Conservation (phyloP, 2,329 filamentous ascomycete genomes). For the Ophiostoma pallidulum region DNA sequence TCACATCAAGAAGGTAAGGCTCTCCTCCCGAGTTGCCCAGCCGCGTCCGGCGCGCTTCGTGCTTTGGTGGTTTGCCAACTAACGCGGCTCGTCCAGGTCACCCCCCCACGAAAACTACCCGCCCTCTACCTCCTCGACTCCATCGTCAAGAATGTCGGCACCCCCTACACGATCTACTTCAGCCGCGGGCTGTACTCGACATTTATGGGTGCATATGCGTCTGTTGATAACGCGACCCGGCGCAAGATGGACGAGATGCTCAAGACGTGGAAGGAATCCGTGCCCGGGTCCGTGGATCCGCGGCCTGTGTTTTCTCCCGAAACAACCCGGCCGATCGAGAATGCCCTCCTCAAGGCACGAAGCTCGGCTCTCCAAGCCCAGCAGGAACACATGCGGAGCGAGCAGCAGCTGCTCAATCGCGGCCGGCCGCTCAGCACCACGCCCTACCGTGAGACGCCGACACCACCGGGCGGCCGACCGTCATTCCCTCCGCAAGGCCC, state of each 20-base stretch:
- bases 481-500: slow-evolving; percentile 22
- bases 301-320: slow-evolving; percentile 85
- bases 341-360: slow-evolving; percentile 76
- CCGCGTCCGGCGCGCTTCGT: too few relatives aligned
- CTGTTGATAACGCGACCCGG: slow-evolving; percentile 73
- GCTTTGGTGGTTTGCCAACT: slow-evolving; percentile 16
- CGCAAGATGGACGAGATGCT: slow-evolving; percentile 95
- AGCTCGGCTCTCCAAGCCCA: slow-evolving; percentile 51
- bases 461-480: slow-evolving; percentile 50
- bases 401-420: slow-evolving; percentile 45
- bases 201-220: slow-evolving; percentile 92
- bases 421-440: slow-evolving; percentile 33
- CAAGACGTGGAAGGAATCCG: slow-evolving; percentile 95
- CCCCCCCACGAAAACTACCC: slow-evolving; percentile 81
- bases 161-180: slow-evolving; percentile 92
- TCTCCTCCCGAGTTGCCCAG: slow-evolving; percentile 26
- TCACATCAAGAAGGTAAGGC: slow-evolving; percentile 88
- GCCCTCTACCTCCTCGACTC: slow-evolving; percentile 98
- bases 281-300: slow-evolving; percentile 87
- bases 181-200: slow-evolving; percentile 85
- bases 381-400: slow-evolving; percentile 44
- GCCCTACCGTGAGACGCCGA: slow-evolving; percentile 63
- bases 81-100: slow-evolving; percentile 56
- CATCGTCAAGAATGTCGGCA: slow-evolving; percentile 97
- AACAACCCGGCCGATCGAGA: slow-evolving; percentile 84